Percentiles rank a stretch among this genome's conserved stretches.
These are phyloP conservation scores for Diplosphaera chodatii DNA, from an alignment of 139 green algal species.

Conservation along the genomic window DNA sequence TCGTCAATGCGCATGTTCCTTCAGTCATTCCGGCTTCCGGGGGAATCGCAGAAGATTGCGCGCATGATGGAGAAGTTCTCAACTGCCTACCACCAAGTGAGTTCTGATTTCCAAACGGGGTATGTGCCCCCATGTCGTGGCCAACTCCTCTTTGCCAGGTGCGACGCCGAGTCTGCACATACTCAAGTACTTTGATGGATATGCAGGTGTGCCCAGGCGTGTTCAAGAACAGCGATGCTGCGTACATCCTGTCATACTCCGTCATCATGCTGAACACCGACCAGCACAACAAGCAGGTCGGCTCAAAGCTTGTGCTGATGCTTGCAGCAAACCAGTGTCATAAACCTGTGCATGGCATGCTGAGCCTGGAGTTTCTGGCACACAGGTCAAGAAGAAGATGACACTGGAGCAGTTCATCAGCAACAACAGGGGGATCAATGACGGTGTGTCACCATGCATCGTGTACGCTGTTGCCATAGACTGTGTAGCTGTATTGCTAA, in stretches of 20 bases:
- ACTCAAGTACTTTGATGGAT: too few relatives aligned
- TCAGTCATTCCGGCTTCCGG: conserved; percentile 68
- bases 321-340: too few relatives aligned
- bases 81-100: conserved; percentile 39
- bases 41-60: conserved; percentile 82
- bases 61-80: conserved; percentile 68
- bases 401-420: conserved; percentile 72
- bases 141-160: too few relatives aligned
- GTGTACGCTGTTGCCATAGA: too few relatives aligned
- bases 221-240: conserved; percentile 64
- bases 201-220: conserved; percentile 22
- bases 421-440: conserved; percentile 79
- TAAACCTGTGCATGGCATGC: too few relatives aligned
- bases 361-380: too few relatives aligned
- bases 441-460: conserved; percentile 44
- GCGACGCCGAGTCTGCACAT: too few relatives aligned
- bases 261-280: conserved; percentile 89
- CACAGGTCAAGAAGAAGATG: conserved; percentile 83
- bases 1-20: conserved; percentile 67
- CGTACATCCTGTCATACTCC: conserved; percentile 76
- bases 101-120: too few relatives aligned
- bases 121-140: too few relatives aligned
- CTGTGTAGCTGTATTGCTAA: too few relatives aligned
- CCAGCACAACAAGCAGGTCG: conserved; percentile 73
- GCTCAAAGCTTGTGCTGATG: too few relatives aligned